A percentile compares a stretch with the other conserved stretches of the same genome.
Conservation (phyloP, 208 protist species). For the Leishmania tropica region DNA sequence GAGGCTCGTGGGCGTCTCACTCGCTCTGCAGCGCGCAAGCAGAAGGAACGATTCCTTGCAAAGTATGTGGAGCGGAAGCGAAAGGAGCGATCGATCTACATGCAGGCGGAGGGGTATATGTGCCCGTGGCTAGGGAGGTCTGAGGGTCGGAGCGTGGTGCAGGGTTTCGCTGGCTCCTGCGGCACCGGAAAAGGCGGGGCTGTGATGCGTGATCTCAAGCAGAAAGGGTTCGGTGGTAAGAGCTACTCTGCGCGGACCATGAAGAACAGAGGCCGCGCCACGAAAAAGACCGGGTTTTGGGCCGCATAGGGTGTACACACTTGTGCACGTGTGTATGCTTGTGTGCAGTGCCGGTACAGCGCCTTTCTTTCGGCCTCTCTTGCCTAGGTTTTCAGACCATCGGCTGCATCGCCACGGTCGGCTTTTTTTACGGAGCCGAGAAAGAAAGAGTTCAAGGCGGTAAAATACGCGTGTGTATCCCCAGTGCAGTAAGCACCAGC, state of each 20-base stretch:
- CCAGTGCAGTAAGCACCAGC: not conserved
- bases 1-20: slow-evolving; percentile 16
- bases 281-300: slow-evolving; percentile 85
- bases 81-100: slow-evolving; percentile 76
- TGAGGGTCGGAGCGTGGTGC: slow-evolving; percentile 39
- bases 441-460: not conserved
- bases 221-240: slow-evolving; percentile 79
- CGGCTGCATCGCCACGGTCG: not conserved
- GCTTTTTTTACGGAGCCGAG: not conserved
- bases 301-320: slow-evolving; percentile 50
- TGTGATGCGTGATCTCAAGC: slow-evolving; percentile 74
- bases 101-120: slow-evolving; percentile 92
- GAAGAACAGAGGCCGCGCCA: slow-evolving; percentile 72
- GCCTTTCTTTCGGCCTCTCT: not conserved
- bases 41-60: slow-evolving; percentile 52
- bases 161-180: slow-evolving; percentile 28
- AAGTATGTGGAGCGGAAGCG: slow-evolving; percentile 77
- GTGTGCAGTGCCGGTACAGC: not conserved
- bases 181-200: slow-evolving; percentile 36
- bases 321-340: not conserved
- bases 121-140: slow-evolving; percentile 79
- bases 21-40: slow-evolving; percentile 45
- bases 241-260: slow-evolving; percentile 83
- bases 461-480: not conserved
- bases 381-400: not conserved